Evolutionary conservation across 257 asterid genomes (phyloP).

Genomic region (Solanum arcanum): DNA sequence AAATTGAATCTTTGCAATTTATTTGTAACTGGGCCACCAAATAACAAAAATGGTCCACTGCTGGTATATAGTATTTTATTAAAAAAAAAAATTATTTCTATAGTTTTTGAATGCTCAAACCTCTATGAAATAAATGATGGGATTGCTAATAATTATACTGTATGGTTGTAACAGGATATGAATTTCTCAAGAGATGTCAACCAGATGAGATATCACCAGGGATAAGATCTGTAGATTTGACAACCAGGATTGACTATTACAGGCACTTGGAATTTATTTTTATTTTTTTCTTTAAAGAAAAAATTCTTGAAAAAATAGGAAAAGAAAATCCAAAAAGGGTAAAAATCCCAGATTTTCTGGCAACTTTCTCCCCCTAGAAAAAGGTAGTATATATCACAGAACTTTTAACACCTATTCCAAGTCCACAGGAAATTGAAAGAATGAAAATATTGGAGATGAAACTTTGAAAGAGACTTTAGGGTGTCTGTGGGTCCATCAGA

Average conservation of each 20-base stretch:
- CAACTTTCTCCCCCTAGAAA: conserved; percentile 7
- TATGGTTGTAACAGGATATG: conserved; percentile 53
- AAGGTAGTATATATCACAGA: neutral
- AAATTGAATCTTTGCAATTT: neutral
- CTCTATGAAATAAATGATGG: neutral
- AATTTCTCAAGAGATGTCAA: conserved; percentile 51
- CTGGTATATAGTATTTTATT: neutral
- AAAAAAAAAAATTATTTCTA: neutral
- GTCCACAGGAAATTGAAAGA: conserved; percentile 7
- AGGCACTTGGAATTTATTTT: conserved; percentile 11
- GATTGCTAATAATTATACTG: conserved; percentile 11
- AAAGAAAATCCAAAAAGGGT: neutral
- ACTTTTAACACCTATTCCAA: neutral
- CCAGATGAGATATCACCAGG: conserved; percentile 50
- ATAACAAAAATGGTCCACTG: conserved; percentile 13
- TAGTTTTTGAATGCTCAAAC: neutral
- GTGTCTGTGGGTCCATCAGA: conserved; percentile 19
- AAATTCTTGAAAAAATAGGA: neutral
- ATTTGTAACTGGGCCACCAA: neutral
- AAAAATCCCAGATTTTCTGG: conserved; percentile 53
- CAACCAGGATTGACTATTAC: conserved; percentile 24
- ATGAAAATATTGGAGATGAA: conserved; percentile 6
- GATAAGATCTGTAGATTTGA: conserved; percentile 69
- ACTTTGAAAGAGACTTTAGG: conserved; percentile 28
- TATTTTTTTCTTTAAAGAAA: neutral